phyloP scores from a whole-genome alignment of 163 green algal genomes.

The Chlorella variabilis region DNA sequence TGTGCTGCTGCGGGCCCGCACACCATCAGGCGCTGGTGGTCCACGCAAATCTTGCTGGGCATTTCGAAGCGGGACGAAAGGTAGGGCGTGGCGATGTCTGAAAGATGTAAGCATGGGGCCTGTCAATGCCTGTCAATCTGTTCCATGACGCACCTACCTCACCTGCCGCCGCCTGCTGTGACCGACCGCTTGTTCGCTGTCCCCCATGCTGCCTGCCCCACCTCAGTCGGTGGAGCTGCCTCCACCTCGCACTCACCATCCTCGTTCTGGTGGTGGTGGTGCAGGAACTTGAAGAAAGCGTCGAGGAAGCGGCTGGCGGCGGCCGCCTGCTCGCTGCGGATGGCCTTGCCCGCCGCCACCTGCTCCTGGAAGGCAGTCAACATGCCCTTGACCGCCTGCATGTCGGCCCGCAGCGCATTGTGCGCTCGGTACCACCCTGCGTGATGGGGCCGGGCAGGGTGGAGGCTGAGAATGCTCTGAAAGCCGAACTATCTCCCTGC shows the following conservation, averaged over 20 bases:
- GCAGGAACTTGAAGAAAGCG: conserved; percentile 9
- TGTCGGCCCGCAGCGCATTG: conserved; percentile 15
- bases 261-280: conserved; percentile 31
- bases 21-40: conserved; percentile 20
- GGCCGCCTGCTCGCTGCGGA: background rate
- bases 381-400: background rate
- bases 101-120: background rate
- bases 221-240: too few species aligned
- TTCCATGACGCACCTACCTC: too few species aligned
- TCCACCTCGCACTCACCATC: conserved; percentile 23
- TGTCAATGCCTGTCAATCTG: too few species aligned
- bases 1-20: too few species aligned
- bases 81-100: conserved; percentile 11
- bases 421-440: conserved; percentile 26
- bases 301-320: background rate
- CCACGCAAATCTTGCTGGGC: background rate
- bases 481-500: too few species aligned
- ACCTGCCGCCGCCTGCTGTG: too few species aligned
- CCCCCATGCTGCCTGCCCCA: background rate
- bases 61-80: background rate
- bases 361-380: background rate
- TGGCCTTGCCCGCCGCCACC: background rate
- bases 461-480: too few species aligned
- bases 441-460: background rate
- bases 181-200: too few species aligned